Percentiles rank a stretch among this genome's conserved stretches.
Evolutionary conservation across 306 rosid genomes (phyloP).

Genomic region (Benincasa hispida): DNA sequence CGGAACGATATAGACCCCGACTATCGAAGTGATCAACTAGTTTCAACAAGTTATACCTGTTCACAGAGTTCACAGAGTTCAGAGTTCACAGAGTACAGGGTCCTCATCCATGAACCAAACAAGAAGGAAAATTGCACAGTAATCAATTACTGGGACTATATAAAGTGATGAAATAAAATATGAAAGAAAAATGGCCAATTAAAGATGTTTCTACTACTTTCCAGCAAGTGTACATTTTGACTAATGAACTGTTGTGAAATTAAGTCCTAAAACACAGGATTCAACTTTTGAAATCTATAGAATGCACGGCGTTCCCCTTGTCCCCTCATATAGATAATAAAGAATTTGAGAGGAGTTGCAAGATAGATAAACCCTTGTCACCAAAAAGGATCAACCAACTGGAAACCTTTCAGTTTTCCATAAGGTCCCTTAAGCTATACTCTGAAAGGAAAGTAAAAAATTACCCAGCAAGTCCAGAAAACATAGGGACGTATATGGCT

Average conservation of each 20-base stretch:
- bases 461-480: background rate
- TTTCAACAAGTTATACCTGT: conserved; percentile 66
- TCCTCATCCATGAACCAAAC: background rate
- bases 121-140: background rate
- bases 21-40: conserved; percentile 73
- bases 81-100: conserved; percentile 7
- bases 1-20: conserved; percentile 75
- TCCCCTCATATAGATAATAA: background rate
- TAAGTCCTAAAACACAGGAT: background rate
- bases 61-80: conserved; percentile 13
- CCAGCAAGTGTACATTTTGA: background rate
- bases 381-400: background rate
- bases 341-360: background rate
- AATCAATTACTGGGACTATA: conserved; percentile 7
- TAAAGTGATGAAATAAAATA: background rate
- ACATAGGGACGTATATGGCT: background rate
- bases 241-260: background rate
- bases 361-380: background rate
- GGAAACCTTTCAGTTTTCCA: background rate
- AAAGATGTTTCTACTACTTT: background rate
- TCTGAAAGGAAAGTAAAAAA: background rate
- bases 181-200: background rate
- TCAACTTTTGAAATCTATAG: background rate
- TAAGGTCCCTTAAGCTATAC: background rate
- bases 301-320: background rate